Evolutionary conservation across 2,329 filamentous ascomycete genomes (phyloP).

Genomic region (Calonectria hawksworthii): DNA sequence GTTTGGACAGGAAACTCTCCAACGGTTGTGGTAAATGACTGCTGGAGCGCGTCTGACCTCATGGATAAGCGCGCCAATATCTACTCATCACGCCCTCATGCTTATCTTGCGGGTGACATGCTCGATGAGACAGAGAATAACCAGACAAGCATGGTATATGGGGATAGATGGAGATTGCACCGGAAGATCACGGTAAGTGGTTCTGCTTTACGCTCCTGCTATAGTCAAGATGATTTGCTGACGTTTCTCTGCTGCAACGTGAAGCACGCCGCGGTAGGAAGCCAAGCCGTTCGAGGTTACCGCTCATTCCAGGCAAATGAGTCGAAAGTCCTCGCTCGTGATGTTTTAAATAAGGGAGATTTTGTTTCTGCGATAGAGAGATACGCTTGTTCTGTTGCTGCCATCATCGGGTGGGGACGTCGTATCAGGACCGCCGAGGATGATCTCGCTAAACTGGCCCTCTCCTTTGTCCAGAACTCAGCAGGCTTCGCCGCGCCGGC

Average conservation of each 20-base stretch:
- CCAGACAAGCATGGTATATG: background rate
- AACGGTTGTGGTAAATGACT: background rate
- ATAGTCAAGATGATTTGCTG: background rate
- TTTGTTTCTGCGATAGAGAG: background rate
- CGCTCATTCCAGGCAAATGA: background rate
- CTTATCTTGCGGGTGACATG: background rate
- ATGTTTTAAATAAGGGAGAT: background rate
- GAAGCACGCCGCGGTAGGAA: background rate
- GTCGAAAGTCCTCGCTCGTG: background rate
- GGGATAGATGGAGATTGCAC: background rate
- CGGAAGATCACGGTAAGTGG: background rate
- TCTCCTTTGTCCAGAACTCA: background rate
- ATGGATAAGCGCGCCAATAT: background rate
- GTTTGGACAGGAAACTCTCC: background rate
- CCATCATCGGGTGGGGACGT: background rate
- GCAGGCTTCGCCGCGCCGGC: background rate
- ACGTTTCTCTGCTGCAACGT: background rate
- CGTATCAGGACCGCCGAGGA: background rate
- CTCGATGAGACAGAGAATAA: background rate
- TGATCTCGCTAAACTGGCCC: background rate
- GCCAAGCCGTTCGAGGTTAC: background rate
- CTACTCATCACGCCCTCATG: background rate
- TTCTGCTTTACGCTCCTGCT: background rate
- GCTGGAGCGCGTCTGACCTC: background rate
- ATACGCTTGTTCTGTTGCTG: conserved; percentile 1